Evolutionary conservation across 331 rosid genomes (phyloP).

Genomic region (Malus hybrid): DNA sequence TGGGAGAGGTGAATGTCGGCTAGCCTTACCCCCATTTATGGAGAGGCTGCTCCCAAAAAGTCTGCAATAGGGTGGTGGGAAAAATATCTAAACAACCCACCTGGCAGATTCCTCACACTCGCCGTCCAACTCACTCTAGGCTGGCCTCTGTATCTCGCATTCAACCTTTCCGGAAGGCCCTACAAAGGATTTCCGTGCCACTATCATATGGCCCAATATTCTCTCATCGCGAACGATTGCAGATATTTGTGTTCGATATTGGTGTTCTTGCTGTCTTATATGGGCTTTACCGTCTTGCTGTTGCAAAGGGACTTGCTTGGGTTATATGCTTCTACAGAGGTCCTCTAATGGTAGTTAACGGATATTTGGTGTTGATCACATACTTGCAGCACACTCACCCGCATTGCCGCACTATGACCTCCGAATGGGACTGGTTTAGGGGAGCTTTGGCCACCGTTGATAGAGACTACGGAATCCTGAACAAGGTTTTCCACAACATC

Average conservation of each 20-base stretch:
- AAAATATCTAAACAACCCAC: slow-evolving; percentile 60
- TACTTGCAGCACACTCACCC: slow-evolving; percentile 80
- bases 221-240: slow-evolving; percentile 46
- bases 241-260: slow-evolving; percentile 50
- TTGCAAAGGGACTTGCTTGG: slow-evolving; percentile 62
- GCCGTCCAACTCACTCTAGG: slow-evolving; percentile 60
- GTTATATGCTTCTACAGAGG: slow-evolving; percentile 57
- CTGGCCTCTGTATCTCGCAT: slow-evolving; percentile 66
- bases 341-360: slow-evolving; percentile 65
- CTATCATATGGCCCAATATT: slow-evolving; percentile 61
- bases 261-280: slow-evolving; percentile 45
- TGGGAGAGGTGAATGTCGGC: too few species aligned
- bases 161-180: slow-evolving; percentile 68
- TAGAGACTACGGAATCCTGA: slow-evolving; percentile 71
- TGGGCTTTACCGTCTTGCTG: slow-evolving; percentile 36
- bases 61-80: slow-evolving; percentile 38
- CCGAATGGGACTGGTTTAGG: slow-evolving; percentile 85
- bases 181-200: slow-evolving; percentile 62
- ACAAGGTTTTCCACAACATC: slow-evolving; percentile 84
- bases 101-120: slow-evolving; percentile 47
- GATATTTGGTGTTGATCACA: slow-evolving; percentile 65
- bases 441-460: slow-evolving; percentile 82
- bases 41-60: slow-evolving; percentile 2
- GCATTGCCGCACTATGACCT: slow-evolving; percentile 71
- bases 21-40: too few species aligned